phyloP scores from a whole-genome alignment of 306 rosid species.

The Trifolium pratense region DNA sequence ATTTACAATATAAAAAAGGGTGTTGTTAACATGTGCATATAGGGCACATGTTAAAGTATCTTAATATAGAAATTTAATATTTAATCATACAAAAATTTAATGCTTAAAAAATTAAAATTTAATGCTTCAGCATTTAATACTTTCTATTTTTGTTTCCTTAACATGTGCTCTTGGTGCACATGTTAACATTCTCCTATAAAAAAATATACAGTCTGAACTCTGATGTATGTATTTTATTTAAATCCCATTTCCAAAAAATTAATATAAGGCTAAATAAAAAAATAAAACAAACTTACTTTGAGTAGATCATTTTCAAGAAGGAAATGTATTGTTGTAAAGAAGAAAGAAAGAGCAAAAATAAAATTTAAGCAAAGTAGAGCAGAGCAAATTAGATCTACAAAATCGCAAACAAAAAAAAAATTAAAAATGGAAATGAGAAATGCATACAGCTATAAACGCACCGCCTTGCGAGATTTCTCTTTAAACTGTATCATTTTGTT shows the following conservation, averaged over 20 bases:
- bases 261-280: slow-evolving; percentile 18
- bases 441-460: slow-evolving; percentile 68
- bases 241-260: slow-evolving; percentile 4
- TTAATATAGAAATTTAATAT: no score
- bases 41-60: no score
- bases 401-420: slow-evolving; percentile 18
- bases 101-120: no score
- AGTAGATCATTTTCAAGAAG: slow-evolving; percentile 21
- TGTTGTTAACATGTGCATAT: no score
- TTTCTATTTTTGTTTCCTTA: no score
- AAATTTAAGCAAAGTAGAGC: slow-evolving; percentile 6
- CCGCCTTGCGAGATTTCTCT: slow-evolving; percentile 98
- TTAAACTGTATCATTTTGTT: slow-evolving; percentile 95
- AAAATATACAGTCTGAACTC: slow-evolving; percentile 10
- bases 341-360: neutral
- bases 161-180: no score
- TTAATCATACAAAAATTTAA: no score
- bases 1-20: neutral
- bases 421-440: slow-evolving; percentile 41
- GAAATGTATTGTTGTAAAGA: neutral
- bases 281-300: slow-evolving; percentile 8
- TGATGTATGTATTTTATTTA: slow-evolving; percentile 13
- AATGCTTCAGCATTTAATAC: no score
- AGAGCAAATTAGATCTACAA: slow-evolving; percentile 35
- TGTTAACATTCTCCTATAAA: no score